Percentiles rank a stretch among this genome's conserved stretches.
Conservation (phyloP, 2,329 filamentous ascomycete species). For the Diaporthe citri region DNA sequence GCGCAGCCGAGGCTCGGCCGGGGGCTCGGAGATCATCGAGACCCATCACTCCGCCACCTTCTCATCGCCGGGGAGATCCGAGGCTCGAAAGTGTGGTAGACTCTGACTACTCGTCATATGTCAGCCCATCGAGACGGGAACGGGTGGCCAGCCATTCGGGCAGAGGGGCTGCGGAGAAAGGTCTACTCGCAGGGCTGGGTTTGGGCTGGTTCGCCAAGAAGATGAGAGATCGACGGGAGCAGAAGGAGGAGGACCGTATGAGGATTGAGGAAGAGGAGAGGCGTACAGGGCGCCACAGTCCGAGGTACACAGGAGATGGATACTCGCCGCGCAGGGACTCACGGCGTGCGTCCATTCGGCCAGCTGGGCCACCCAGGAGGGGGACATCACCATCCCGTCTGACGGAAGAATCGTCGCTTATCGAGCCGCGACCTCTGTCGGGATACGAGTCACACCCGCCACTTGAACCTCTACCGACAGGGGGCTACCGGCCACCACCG, state of each 20-base stretch:
- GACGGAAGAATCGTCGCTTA: slow-evolving; percentile 45
- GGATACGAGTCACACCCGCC: slow-evolving; percentile 39
- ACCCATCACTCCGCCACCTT: slow-evolving; percentile 62
- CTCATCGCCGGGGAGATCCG: slow-evolving; percentile 59
- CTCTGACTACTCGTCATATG: slow-evolving; percentile 71
- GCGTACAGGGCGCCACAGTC: slow-evolving; percentile 71
- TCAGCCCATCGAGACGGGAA: slow-evolving; percentile 72
- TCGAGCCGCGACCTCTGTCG: slow-evolving; percentile 40
- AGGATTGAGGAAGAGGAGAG: slow-evolving; percentile 63
- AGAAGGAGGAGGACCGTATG: slow-evolving; percentile 64
- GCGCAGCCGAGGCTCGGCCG: slow-evolving; percentile 58
- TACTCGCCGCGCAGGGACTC: slow-evolving; percentile 60
- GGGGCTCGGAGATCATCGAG: slow-evolving; percentile 47
- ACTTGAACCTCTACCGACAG: slow-evolving; percentile 46
- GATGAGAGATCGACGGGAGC: slow-evolving; percentile 69
- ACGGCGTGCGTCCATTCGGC: slow-evolving; percentile 43
- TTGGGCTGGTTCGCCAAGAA: slow-evolving; percentile 77
- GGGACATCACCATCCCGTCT: slow-evolving; percentile 43
- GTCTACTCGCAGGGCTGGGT: slow-evolving; percentile 71
- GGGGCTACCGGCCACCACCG: slow-evolving; percentile 50
- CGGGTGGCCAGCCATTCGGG: slow-evolving; percentile 52
- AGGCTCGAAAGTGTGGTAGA: slow-evolving; percentile 61
- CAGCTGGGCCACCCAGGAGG: slow-evolving; percentile 34
- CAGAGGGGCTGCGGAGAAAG: slow-evolving; percentile 66
- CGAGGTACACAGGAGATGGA: slow-evolving; percentile 78